Base-by-base conservation (phyloP, 164 flowering plant genomes). In the Magnolia officinalis region DNA sequence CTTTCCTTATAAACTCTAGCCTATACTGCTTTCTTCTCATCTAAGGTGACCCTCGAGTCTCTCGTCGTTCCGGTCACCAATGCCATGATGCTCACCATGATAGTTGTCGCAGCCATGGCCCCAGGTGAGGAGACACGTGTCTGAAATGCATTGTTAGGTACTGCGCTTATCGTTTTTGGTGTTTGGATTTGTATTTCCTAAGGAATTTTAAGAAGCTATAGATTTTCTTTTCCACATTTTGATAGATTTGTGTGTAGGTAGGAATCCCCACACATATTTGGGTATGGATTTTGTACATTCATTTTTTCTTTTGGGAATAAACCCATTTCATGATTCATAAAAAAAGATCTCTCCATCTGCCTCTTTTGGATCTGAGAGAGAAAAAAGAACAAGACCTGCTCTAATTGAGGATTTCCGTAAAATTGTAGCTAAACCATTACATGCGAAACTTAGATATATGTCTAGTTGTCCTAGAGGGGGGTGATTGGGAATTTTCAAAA, bases 61-160 rank as follows among this genome's bases (percentile, higher is more conserved):
- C 98, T 13, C 79, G 97, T 98, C 31, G 98, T 96, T 31, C 98
- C 98, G 1, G 97, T 96, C 58, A 96, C 98, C 72, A 95, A 93
- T 74, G 99, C 96, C 19, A 91, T 92, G 10, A 93, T 97, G 7
- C 93, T 93, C 80, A 96, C 97, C 19, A 91, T 97, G 49, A 96
- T 98, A 18, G 96, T 94, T 8, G 88, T 89, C 13, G 83, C 83
- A 24, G 98, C 91, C 7, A 76, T 89, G 85, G 79, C 89, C 10
- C 83, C 91, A 24, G 99, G 99, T 0, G 98, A 93, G 72, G 87
- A 86, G 78, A 93, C 88, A 11, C 88, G 81, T 23, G 31, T 87
- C 31, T 85, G 86, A 19, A 75, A 72, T 68, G 91, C 95, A 66
- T 64, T 92, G 80, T 74, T 90, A 63, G 98, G 98, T 80, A 91